Base-by-base conservation (phyloP, 2,329 filamentous ascomycete species). In the Rhynchosporium graminicola region DNA sequence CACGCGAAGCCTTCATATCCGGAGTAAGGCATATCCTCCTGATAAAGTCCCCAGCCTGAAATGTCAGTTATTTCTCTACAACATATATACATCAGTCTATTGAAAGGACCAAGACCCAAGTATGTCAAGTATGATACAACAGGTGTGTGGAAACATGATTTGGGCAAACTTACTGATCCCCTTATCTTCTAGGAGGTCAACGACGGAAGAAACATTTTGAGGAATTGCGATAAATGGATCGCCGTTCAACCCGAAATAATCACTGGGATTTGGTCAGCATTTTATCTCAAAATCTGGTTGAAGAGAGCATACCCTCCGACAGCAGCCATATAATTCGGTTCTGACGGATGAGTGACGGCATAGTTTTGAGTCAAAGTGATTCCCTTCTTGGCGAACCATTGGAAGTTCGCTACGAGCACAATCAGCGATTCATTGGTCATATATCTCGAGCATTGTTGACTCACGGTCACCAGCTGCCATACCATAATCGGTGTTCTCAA, bases 21-120 rank as follows among this genome's bases (percentile, higher is more conserved):
- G 2, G 84, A 80, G 76, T 86, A 92, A 2, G 91, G 91, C 80
- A 89, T 82, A 71, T 91, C 87, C 73, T 95, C 90, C 74, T 92
- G 84, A 77, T 94, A 95, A 67, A 87, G 79, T 57, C 79, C 87
- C 88, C 88, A 91, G 2, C 54, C 54, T 57, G 4, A 40, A 20
- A 55, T 29, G 52, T 55, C n/a, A 55, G 52, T 36, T 28, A 36
- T 20, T 20, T 20, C 20, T 20, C 20, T 20, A 20, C 20, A 20
- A 20, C 20, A 20, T 20, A 20, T 20, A 20, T 20, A 20, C 20
- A 20, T 1, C 20, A 20, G 20, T 20, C 20, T 2, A 3, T 36
- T 36, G 33, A 36, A 5, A 36, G 43, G 20, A 20, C 43, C 10
- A 9, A 15, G n/a, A 8, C 7, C 20, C 20, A 20, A 20, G 20